These are phyloP conservation scores for Allium sativum DNA, from an alignment of 106 monocot species.

Conservation along the genomic window DNA sequence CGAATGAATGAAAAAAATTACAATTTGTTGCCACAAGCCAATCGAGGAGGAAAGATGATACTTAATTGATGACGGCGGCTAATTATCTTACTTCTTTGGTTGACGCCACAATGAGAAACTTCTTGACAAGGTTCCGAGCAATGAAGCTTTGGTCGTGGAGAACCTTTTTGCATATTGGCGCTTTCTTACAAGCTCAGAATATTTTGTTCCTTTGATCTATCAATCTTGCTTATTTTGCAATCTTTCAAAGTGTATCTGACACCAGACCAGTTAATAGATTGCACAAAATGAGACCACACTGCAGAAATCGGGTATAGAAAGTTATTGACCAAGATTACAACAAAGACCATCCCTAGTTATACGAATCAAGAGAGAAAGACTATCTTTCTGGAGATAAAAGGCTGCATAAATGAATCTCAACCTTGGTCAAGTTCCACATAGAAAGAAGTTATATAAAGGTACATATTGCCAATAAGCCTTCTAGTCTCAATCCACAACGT, in stretches of 20 bases:
- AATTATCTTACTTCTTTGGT: too few relatives aligned
- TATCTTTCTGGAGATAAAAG: conserved; percentile 84
- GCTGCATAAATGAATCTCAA: conserved; percentile 85
- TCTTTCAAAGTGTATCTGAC: conserved; percentile 66
- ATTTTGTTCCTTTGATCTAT: conserved; percentile 37
- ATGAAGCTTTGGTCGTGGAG: conserved; percentile 30
- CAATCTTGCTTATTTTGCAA: conserved; percentile 86
- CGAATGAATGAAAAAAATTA: too few relatives aligned
- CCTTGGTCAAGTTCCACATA: conserved; percentile 98
- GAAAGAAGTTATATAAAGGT: conserved; percentile 79
- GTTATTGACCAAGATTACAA: conserved; percentile 93
- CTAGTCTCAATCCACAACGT: conserved; percentile 53
- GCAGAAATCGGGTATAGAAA: conserved; percentile 87
- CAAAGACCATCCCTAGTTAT: conserved; percentile 92
- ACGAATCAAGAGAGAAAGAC: conserved; percentile 64
- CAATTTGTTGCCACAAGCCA: too few relatives aligned
- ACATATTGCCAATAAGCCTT: conserved; percentile 43
- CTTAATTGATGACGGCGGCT: too few relatives aligned
- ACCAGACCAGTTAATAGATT: conserved; percentile 94
- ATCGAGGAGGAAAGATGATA: too few relatives aligned
- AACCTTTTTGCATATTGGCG: conserved; percentile 44
- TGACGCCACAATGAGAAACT: conserved; percentile 49
- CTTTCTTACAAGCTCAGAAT: too few relatives aligned
- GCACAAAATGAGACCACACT: conserved; percentile 76
- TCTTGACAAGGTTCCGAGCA: conserved; percentile 43